Evolutionary conservation across 805 yeast species (phyloP).

Genomic region (Pichia nanzhaoensis): DNA sequence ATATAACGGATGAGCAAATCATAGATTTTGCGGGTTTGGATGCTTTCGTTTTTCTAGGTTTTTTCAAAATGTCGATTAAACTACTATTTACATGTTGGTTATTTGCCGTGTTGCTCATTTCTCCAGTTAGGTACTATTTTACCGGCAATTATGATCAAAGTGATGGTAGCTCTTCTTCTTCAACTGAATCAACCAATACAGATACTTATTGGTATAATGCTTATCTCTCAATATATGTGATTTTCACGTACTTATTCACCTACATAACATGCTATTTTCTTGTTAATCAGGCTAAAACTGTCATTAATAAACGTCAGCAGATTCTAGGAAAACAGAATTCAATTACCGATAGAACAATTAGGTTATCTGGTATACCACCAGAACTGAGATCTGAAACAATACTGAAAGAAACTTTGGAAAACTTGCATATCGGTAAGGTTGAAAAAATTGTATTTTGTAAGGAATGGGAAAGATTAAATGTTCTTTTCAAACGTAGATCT

Average conservation of each 20-base stretch:
- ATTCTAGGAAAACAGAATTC: slow-evolving; percentile 83
- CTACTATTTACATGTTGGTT: slow-evolving; percentile 56
- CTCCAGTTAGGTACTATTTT: slow-evolving; percentile 77
- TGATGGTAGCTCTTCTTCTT: slow-evolving; percentile 18
- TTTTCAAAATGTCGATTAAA: slow-evolving; percentile 82
- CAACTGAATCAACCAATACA: slow-evolving; percentile 3
- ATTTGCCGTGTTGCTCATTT: slow-evolving; percentile 66
- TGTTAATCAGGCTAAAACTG: slow-evolving; percentile 61
- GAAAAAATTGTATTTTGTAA: slow-evolving; percentile 71
- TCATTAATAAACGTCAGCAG: slow-evolving; percentile 70
- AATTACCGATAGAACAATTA: slow-evolving; percentile 84
- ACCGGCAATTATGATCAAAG: slow-evolving; percentile 75
- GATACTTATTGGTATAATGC: slow-evolving; percentile 24
- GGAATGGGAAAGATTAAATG: slow-evolving; percentile 76
- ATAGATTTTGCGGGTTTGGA: slow-evolving; percentile 89
- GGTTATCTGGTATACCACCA: slow-evolving; percentile 84
- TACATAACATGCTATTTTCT: slow-evolving; percentile 52
- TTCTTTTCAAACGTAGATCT: slow-evolving; percentile 54
- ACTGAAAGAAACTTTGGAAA: slow-evolving; percentile 67
- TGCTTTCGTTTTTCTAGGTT: slow-evolving; percentile 86
- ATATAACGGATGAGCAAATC: slow-evolving; percentile 65
- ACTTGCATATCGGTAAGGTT: slow-evolving; percentile 74
- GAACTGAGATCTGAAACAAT: slow-evolving; percentile 66
- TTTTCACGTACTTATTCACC: slow-evolving; percentile 84
- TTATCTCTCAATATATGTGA: slow-evolving; percentile 79